These are phyloP conservation scores for Pterulicium gracile DNA, from an alignment of 1,284 basidiomycete species.

Conservation along the genomic window DNA sequence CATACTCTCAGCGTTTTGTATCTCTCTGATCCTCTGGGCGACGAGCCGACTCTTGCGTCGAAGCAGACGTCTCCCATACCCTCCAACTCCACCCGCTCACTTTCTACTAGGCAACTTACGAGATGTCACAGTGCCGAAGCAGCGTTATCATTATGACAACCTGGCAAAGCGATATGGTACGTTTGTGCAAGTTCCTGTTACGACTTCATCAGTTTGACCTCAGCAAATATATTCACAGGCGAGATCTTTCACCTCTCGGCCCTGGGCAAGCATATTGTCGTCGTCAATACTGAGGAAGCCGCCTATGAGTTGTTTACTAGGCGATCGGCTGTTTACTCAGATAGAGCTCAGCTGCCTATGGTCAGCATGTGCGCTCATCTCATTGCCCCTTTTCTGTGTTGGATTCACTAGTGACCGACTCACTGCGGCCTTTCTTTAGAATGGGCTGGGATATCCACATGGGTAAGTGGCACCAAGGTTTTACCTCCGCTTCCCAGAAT, in stretches of 20 bases:
- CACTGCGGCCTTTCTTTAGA: constrained; percentile 12
- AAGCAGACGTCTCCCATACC: neutral
- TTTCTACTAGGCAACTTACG: neutral
- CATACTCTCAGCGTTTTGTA: too few relatives aligned
- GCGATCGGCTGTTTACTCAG: constrained; percentile 20
- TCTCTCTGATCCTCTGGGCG: too few relatives aligned
- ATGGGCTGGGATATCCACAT: constrained; percentile 24
- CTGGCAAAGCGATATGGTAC: neutral
- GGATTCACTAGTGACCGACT: too few relatives aligned
- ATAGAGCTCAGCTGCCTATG: constrained; percentile 17
- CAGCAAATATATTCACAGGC: constrained; percentile 11
- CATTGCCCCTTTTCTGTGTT: too few relatives aligned
- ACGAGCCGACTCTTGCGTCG: too few relatives aligned
- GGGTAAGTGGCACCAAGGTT: constrained; percentile 13
- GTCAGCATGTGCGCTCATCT: constrained; percentile 11
- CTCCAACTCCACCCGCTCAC: neutral
- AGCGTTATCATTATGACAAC: neutral
- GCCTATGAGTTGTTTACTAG: constrained; percentile 24
- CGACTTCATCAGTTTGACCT: too few relatives aligned
- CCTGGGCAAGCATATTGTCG: constrained; percentile 18
- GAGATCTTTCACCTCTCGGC: constrained; percentile 19
- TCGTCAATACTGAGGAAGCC: constrained; percentile 19
- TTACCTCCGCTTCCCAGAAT: constrained; percentile 7
- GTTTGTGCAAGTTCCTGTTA: neutral
- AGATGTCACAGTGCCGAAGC: neutral